Evolutionary conservation across 2,329 filamentous ascomycete genomes (phyloP), one percentile per base, ranked within the genome.

Genomic region (Talaromyces atroroseus): DNA sequence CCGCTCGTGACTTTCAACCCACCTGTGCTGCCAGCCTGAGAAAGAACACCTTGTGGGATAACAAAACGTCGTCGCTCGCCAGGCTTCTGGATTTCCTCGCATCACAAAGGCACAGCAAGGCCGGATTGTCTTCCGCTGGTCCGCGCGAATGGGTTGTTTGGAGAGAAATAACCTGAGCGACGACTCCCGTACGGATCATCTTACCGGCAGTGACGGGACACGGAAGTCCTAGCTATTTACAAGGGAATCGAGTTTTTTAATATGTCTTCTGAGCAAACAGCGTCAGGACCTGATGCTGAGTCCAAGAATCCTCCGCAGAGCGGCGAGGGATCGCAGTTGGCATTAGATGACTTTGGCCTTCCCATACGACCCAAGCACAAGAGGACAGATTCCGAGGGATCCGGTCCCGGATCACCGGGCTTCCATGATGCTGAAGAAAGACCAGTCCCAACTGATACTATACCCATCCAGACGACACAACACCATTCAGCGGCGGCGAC

Each of bases 331-430:
- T 24, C 20, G 18, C 53, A 60, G 47, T 23, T 48, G 29, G 66
- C 66, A 23, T 48, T 72, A 26, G 72, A 74, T 49, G 72, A 74
- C 47, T 74, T 74, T 60, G 72, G 72, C 1, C 64, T 74, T 16
- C 72, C 71, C 6, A 69, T 74, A 59, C 71, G 66, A 60, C 40
- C 58, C 45, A 65, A 64, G 20, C 50, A 62, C 26, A 61, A 47
- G 29, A 59, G 63, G 29, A 40, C 56, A 42, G 63, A 52, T 32
- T 53, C 61, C n/a, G 38, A 56, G 5, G 60, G 49, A 5, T 54
- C 56, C 20, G 12, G 36, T 32, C 57, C 63, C 16, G 52, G 59
- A 16, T 38, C 59, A 21, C 61, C 65, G 40, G 52, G 56, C 26
- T 63, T 59, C 32, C 63, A 68, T 46, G 61, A 68, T 57, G 55